Percentiles rank a stretch among this genome's conserved stretches.
Evolutionary conservation across 1,284 basidiomycete genomes (phyloP).

Genomic region (Pyrrhoderma noxium): DNA sequence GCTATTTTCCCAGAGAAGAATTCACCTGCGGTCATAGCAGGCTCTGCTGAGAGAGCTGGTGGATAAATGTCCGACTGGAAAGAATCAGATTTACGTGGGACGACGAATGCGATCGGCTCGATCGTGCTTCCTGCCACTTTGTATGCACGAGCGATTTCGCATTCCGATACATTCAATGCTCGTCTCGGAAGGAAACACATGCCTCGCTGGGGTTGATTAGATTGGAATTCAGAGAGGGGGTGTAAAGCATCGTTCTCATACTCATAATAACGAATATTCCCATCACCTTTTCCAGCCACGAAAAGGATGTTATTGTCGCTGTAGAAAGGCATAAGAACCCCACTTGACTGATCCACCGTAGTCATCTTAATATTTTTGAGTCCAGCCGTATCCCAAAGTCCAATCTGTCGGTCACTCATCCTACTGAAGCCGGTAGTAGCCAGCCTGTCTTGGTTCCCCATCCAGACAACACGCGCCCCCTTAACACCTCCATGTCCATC

Average conservation of each 20-base stretch:
- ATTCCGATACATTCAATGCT: constrained; percentile 80
- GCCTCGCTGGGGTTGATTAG: constrained; percentile 87
- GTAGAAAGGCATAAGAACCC: constrained; percentile 98
- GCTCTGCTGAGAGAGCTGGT: constrained; percentile 84
- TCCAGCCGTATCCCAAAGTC: constrained; percentile 77
- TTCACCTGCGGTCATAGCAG: constrained; percentile 75
- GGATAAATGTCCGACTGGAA: constrained; percentile 97
- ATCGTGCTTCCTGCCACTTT: constrained; percentile 75
- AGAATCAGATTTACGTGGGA: constrained; percentile 84
- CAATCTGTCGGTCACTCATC: constrained; percentile 89
- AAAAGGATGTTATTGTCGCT: constrained; percentile 91
- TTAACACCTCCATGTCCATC: constrained; percentile 95
- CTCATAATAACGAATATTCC: constrained; percentile 94
- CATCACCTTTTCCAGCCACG: constrained; percentile 86
- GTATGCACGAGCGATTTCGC: constrained; percentile 94
- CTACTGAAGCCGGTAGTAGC: constrained; percentile 94
- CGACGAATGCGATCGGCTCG: constrained; percentile 90
- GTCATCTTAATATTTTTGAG: constrained; percentile 71
- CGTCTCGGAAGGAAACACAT: constrained; percentile 94
- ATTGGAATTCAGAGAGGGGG: constrained; percentile 83
- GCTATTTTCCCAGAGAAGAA: constrained; percentile 83
- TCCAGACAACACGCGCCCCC: constrained; percentile 84
- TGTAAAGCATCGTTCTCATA: constrained; percentile 83
- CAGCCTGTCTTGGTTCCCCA: constrained; percentile 83
- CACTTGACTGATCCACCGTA: constrained; percentile 80